Evolutionary conservation across 345 rosid species (phyloP), one percentile per base, ranked within the genome.

Genomic region (Acer campestre): DNA sequence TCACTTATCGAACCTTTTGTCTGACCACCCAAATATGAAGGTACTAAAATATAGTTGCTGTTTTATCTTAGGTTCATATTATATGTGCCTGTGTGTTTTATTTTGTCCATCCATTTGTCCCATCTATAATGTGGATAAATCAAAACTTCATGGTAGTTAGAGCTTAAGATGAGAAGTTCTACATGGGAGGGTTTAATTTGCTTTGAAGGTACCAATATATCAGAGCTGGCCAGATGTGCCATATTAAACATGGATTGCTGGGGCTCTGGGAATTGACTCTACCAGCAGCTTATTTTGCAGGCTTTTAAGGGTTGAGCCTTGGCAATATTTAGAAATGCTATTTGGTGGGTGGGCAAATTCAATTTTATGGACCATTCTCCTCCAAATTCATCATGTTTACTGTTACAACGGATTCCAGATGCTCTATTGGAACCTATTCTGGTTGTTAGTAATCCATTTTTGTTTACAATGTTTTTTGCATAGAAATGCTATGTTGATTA

Each of bases 1-100:
- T 84, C 90, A 94, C 89, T 80, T 96, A 61, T 87, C 98, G 48
- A 94, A 91, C 82, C 97, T 96, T 79, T 85, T 94, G 75, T 89
- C 98, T 3, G 97, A 94, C 61, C 99, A 96, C 84, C 99, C 97
- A 81, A 94, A 92, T 79, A 96, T 96, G 99, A 96, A 92, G 98
- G 98, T 96, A 76, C 8, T 75, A 31, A 42, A 44, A 25, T 78
- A 49, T 64, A 31, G 25, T 40, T 18, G n/a, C 61, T 75, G 6
- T 48, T 38, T 18, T 23, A 4, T 44, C 23, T 17, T 31, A 23
- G 29, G 11, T 76, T 75, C 16, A 22, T 16, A 3, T 55, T 13
- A 59, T n/a, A 53, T 5, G 71, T 42, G 18, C 4, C 8, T 55
- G 22, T 63, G n/a, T 49, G 5, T 31, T 65, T 75, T 46, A 20